Evolutionary conservation across 345 rosid species (phyloP).

Genomic region (Brassica napus): Da-Ae NC_063444.1:55001-55500

Average conservation of each 20-base stretch:
- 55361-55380: constrained; percentile 99
- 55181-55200: constrained; percentile 69
- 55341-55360: constrained; percentile 92
- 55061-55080: constrained; percentile 97
- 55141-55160: constrained; percentile 95
- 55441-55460: constrained; percentile 4
- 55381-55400: constrained; percentile 44
- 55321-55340: constrained; percentile 99
- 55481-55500: constrained; percentile 99
- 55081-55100: constrained; percentile 99
- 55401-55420: not conserved
- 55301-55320: constrained; percentile 98
- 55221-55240: not conserved
- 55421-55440: not conserved
- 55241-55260: not conserved
- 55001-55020: not conserved
- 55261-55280: constrained; percentile 10
- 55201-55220: not conserved
- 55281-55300: constrained; percentile 73
- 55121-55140: constrained; percentile 93
- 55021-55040: not conserved
- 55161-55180: constrained; percentile 98
- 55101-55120: constrained; percentile 85
- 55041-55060: constrained; percentile 76
- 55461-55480: constrained; percentile 96